Evolutionary conservation across 2,329 filamentous ascomycete genomes (phyloP), one percentile per base, ranked within the genome.

Genomic region (Anthostomella pinea): DNA sequence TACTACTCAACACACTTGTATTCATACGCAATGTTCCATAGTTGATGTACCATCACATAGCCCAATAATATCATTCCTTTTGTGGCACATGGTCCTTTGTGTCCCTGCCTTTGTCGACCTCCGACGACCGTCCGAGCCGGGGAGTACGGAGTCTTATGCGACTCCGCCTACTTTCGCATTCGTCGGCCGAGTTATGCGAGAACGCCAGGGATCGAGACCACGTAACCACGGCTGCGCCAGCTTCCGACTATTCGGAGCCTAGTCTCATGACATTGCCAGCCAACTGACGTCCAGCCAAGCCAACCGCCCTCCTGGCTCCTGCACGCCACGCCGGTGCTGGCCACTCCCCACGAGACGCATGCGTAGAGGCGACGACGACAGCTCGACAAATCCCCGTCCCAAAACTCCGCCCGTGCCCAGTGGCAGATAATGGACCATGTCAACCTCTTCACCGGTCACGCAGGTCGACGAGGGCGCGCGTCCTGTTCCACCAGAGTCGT

Each of bases 401-500:
- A 32, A 18, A 37, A 27, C 24, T 21, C 26, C 33, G 13, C 13
- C 17, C 30, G 19, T 13, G 35, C 28, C 37, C 33, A 20, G 27
- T n/a, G 14, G 23, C 21, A 38, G 41, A 56, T 43, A 39, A 57
- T 55, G 54, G 55, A 48, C 52, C 31, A 58, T 56, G 54, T 53
- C 55, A 46, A 48, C 43, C 41, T 46, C 48, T 33, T 30, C 48
- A 31, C 35, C 44, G 47, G 45, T 46, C 41, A 45, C 50, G 20
- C 36, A 41, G 38, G 46, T 38, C 41, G 35, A 28, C 37, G 45
- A 54, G 33, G 51, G 44, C 48, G 36, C 43, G 26, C 42, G 35
- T 33, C 35, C 41, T 41, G 41, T 23, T 10, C 41, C 32, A 34
- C 39, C 37, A 29, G 46, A 48, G 24, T 19, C 31, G 20, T 39